These are phyloP conservation scores for Prunus armeniaca DNA, from an alignment of 306 rosid genomes.

Conservation along the genomic window DNA sequence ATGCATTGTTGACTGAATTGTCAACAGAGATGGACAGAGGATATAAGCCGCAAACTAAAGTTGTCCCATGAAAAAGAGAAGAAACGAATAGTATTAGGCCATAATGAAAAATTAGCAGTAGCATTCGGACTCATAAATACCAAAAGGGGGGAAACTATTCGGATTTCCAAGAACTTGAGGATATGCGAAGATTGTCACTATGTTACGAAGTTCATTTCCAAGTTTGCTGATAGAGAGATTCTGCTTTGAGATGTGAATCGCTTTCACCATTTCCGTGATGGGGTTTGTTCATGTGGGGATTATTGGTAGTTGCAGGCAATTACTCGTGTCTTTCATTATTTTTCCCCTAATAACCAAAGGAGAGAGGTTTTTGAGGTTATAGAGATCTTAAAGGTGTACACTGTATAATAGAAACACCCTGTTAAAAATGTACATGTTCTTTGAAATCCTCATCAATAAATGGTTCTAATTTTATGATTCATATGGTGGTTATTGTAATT, in stretches of 20 bases:
- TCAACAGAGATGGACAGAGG: slow-evolving; percentile 72
- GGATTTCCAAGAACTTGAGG: slow-evolving; percentile 86
- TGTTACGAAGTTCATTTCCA: slow-evolving; percentile 75
- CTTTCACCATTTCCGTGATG: slow-evolving; percentile 76
- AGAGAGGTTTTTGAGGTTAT: background rate
- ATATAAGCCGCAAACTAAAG: slow-evolving; percentile 60
- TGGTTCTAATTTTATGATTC: background rate
- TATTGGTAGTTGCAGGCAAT: slow-evolving; percentile 60
- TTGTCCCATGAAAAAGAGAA: slow-evolving; percentile 75
- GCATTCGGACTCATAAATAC: slow-evolving; percentile 88
- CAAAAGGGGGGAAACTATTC: slow-evolving; percentile 59
- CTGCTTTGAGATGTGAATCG: slow-evolving; percentile 91
- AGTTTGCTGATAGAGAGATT: slow-evolving; percentile 74
- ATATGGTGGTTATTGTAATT: background rate
- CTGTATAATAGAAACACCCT: background rate
- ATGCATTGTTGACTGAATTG: slow-evolving; percentile 57
- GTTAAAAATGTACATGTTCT: background rate
- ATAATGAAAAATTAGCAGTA: slow-evolving; percentile 82
- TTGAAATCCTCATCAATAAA: background rate
- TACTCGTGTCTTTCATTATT: slow-evolving; percentile 12
- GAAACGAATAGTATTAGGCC: slow-evolving; percentile 75
- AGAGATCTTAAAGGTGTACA: slow-evolving; percentile 15
- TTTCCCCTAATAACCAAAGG: background rate
- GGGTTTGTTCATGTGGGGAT: slow-evolving; percentile 87
- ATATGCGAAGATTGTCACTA: slow-evolving; percentile 90